Percentiles rank a stretch among this genome's conserved stretches.
These are phyloP conservation scores for Lactuca saligna DNA, from an alignment of 129 eudicot genomes.

Conservation along the genomic window DNA sequence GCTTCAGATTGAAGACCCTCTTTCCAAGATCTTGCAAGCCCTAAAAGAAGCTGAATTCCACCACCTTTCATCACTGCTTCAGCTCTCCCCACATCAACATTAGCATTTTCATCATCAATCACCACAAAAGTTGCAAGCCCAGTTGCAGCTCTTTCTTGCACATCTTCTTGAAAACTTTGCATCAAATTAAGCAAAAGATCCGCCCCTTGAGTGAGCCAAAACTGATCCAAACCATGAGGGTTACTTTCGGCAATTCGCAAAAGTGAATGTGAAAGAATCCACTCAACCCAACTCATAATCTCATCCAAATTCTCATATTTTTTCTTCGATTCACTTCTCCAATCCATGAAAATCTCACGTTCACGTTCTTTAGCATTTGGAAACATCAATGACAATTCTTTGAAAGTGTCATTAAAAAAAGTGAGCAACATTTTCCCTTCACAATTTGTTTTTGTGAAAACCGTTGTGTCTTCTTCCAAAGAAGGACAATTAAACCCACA, in stretches of 20 bases:
- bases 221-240: conserved; percentile 74
- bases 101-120: conserved; percentile 89
- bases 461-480: conserved; percentile 67
- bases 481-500: conserved; percentile 71
- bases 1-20: conserved; percentile 97
- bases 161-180: conserved; percentile 93
- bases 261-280: conserved; percentile 81
- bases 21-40: conserved; percentile 84
- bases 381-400: conserved; percentile 56
- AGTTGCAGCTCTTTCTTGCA: conserved; percentile 91
- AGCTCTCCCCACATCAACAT: conserved; percentile 79
- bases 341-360: conserved; percentile 56
- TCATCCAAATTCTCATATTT: conserved; percentile 56
- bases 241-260: conserved; percentile 88
- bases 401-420: conserved; percentile 60
- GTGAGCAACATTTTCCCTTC: conserved; percentile 73
- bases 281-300: conserved; percentile 83
- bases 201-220: conserved; percentile 93
- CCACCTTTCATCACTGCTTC: conserved; percentile 92
- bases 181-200: conserved; percentile 65
- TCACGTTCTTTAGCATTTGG: conserved; percentile 51
- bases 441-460: conserved; percentile 49
- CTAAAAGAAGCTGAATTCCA: conserved; percentile 79
- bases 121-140: conserved; percentile 95
- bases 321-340: conserved; percentile 50